Evolutionary conservation across 306 rosid genomes (phyloP).

Genomic region (Spatholobus suberectus): DNA sequence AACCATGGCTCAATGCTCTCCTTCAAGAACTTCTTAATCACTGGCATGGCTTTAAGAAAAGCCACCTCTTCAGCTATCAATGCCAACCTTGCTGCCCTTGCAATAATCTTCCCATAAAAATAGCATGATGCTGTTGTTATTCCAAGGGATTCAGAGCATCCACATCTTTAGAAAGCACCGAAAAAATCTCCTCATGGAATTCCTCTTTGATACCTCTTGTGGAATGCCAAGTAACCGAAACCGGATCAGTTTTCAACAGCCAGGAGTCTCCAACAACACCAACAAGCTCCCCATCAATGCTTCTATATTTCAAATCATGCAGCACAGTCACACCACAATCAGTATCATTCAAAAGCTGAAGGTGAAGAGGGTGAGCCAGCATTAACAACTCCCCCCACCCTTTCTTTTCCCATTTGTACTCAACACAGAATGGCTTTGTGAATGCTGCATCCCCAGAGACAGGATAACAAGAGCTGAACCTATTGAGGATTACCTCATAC

Average conservation of each 20-base stretch:
- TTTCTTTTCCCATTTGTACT: slow-evolving; percentile 74
- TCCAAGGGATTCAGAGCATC: slow-evolving; percentile 46
- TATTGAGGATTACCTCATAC: slow-evolving; percentile 58
- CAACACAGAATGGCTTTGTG: slow-evolving; percentile 61
- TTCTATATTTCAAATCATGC: slow-evolving; percentile 66
- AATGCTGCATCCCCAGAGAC: slow-evolving; percentile 69
- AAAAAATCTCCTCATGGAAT: slow-evolving; percentile 54
- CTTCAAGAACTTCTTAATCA: slow-evolving; percentile 60
- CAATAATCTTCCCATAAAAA: slow-evolving; percentile 71
- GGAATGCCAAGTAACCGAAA: slow-evolving; percentile 85
- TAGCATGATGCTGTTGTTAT: slow-evolving; percentile 66
- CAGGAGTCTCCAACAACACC: slow-evolving; percentile 91
- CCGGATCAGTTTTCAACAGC: slow-evolving; percentile 63
- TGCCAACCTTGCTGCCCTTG: slow-evolving; percentile 86
- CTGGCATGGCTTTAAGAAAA: slow-evolving; percentile 56
- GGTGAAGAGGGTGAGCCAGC: slow-evolving; percentile 93
- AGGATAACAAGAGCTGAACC: slow-evolving; percentile 72
- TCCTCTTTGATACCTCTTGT: slow-evolving; percentile 62
- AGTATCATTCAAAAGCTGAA: slow-evolving; percentile 51
- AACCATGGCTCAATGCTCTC: slow-evolving; percentile 83
- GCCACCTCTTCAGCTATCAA: slow-evolving; percentile 85
- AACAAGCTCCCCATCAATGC: slow-evolving; percentile 89
- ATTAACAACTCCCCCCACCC: slow-evolving; percentile 83
- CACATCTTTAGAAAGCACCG: slow-evolving; percentile 70
- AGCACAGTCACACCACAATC: slow-evolving; percentile 52